Conservation (phyloP, 306 rosid species). For the Rosa multiflora region DNA sequence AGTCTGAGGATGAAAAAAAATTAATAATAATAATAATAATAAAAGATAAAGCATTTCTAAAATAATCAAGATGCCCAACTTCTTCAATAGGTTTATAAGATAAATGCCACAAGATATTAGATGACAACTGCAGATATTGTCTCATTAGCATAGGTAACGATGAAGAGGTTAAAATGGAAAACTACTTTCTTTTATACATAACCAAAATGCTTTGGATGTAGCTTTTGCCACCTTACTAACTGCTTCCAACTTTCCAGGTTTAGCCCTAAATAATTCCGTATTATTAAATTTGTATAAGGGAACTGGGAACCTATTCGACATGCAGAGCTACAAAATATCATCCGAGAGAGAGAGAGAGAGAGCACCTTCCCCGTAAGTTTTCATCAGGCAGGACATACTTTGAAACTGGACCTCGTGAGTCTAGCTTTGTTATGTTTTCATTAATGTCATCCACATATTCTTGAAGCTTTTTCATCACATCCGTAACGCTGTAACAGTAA, state of each 20-base stretch:
- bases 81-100: conserved; percentile 83
- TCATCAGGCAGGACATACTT: conserved; percentile 77
- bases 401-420: conserved; percentile 84
- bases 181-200: background rate
- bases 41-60: background rate
- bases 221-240: background rate
- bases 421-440: conserved; percentile 59
- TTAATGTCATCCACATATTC: conserved; percentile 78
- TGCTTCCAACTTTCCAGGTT: background rate
- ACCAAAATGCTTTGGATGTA: background rate
- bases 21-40: background rate
- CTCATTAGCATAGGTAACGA: conserved; percentile 62
- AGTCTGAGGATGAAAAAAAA: conserved; percentile 51
- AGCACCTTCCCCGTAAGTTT: conserved; percentile 74
- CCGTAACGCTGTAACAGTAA: conserved; percentile 59
- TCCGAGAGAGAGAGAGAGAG: conserved; percentile 25
- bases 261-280: background rate
- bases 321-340: background rate
- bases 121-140: conserved; percentile 68
- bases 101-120: conserved; percentile 66
- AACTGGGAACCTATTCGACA: background rate
- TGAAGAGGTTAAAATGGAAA: conserved; percentile 27
- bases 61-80: conserved; percentile 14
- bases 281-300: background rate
- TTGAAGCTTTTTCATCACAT: conserved; percentile 60